These are phyloP conservation scores for Phoma sp. DNA, from an alignment of 2,329 filamentous ascomycete genomes.

Conservation along the genomic window DNA sequence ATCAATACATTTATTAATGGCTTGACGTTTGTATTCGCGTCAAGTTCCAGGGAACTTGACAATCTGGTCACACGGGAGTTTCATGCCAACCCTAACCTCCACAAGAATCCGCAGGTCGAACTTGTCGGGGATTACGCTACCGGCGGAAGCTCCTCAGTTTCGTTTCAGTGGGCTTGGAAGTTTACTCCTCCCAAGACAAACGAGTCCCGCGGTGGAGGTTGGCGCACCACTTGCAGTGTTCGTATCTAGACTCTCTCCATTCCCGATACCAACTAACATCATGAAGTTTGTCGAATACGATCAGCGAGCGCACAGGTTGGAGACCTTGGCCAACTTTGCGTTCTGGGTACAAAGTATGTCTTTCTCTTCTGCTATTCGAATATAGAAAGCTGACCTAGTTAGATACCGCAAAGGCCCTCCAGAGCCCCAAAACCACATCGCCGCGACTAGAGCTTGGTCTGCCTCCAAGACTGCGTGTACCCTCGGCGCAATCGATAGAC, in stretches of 20 bases:
- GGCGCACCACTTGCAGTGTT: constrained; percentile 93
- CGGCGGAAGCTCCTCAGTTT: constrained; percentile 79
- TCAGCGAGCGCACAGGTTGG: constrained; percentile 84
- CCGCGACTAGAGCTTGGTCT: constrained; percentile 76
- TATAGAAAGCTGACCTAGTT: constrained; percentile 15
- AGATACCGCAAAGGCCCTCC: constrained; percentile 50
- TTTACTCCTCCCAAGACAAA: constrained; percentile 86
- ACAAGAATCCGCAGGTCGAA: constrained; percentile 96
- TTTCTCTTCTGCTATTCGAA: neutral
- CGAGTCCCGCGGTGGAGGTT: constrained; percentile 88
- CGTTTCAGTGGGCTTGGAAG: constrained; percentile 96
- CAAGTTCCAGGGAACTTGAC: constrained; percentile 85
- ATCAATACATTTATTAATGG: constrained; percentile 83
- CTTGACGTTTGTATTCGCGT: constrained; percentile 90
- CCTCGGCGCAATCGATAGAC: constrained; percentile 79
- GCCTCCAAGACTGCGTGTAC: constrained; percentile 78
- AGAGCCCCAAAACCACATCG: constrained; percentile 60
- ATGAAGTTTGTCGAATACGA: constrained; percentile 93
- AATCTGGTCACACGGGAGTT: constrained; percentile 95
- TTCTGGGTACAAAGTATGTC: constrained; percentile 88
- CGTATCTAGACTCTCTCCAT: constrained; percentile 40
- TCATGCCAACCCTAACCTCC: constrained; percentile 93
- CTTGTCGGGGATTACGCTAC: constrained; percentile 93
- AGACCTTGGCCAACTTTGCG: constrained; percentile 89
- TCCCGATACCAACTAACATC: constrained; percentile 27